Evolutionary conservation across 495 filamentous ascomycete genomes (phyloP).

Genomic region (Talaromyces trachyspermus): DNA sequence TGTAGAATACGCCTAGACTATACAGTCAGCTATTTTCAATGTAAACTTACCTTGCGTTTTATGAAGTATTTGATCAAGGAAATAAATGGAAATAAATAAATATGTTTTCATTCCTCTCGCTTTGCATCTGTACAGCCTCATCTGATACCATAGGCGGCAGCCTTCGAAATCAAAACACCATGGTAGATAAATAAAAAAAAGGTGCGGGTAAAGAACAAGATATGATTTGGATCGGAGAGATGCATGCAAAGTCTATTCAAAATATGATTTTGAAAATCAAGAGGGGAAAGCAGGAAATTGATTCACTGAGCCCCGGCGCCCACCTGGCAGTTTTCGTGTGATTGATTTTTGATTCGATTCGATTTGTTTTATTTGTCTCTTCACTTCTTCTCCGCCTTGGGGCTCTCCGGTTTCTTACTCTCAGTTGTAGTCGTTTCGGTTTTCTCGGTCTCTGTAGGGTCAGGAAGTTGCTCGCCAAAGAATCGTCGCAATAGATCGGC

Average conservation of each 20-base stretch:
- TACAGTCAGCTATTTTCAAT: too few species aligned
- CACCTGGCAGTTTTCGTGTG: too few species aligned
- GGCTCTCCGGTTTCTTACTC: slow-evolving; percentile 1
- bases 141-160: not conserved
- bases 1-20: not conserved
- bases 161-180: not conserved
- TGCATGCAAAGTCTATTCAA: slow-evolving; percentile 5
- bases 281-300: slow-evolving; percentile 3
- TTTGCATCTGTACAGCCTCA: not conserved
- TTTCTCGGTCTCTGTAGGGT: slow-evolving; percentile 9
- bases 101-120: not conserved
- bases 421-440: not conserved
- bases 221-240: not conserved
- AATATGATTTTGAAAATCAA: slow-evolving; percentile 8
- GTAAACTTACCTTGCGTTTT: too few species aligned
- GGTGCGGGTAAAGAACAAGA: not conserved
- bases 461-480: slow-evolving; percentile 43
- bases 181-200: slow-evolving; percentile 5
- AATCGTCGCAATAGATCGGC: slow-evolving; percentile 65
- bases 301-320: too few species aligned
- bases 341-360: too few species aligned
- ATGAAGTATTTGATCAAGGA: too few species aligned
- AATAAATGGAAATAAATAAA: too few species aligned
- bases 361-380: too few species aligned
- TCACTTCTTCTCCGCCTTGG: slow-evolving; percentile 15